Evolutionary conservation across 1,139 yeast genomes (phyloP).

Genomic region (Debaryomyces subglobosus): DNA sequence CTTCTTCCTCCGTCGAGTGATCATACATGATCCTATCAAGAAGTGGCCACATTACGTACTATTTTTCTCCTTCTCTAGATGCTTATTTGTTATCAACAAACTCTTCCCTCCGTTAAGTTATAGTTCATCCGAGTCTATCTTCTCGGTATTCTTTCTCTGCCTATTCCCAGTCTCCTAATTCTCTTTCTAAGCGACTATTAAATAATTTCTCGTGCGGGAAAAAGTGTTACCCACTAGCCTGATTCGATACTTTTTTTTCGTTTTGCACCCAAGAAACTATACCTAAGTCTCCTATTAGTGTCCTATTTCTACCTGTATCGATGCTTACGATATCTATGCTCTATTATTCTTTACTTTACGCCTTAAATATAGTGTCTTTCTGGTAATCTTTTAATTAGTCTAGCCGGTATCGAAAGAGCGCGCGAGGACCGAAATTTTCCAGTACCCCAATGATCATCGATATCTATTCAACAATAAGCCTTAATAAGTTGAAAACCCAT

Average conservation of each 20-base stretch:
- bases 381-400: not conserved
- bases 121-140: not conserved
- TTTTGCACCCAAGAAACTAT: not conserved
- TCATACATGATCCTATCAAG: conserved; percentile 40
- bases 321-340: not conserved
- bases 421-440: not conserved
- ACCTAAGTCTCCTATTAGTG: not conserved
- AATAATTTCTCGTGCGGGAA: not conserved
- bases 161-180: not conserved
- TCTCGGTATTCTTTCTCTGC: not conserved
- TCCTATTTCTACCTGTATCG: not conserved
- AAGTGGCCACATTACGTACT: conserved; percentile 7
- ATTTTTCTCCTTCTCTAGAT: not conserved
- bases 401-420: not conserved
- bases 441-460: not conserved
- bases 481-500: not conserved
- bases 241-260: not conserved
- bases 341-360: not conserved
- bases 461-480: not conserved
- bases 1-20: conserved; percentile 41
- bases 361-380: not conserved
- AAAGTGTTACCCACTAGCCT: not conserved
- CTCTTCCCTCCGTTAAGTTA: not conserved
- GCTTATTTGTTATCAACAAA: not conserved
- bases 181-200: not conserved